Evolutionary conservation across 495 filamentous ascomycete genomes (phyloP).

Genomic region (Aspergillus nanangensis): DNA sequence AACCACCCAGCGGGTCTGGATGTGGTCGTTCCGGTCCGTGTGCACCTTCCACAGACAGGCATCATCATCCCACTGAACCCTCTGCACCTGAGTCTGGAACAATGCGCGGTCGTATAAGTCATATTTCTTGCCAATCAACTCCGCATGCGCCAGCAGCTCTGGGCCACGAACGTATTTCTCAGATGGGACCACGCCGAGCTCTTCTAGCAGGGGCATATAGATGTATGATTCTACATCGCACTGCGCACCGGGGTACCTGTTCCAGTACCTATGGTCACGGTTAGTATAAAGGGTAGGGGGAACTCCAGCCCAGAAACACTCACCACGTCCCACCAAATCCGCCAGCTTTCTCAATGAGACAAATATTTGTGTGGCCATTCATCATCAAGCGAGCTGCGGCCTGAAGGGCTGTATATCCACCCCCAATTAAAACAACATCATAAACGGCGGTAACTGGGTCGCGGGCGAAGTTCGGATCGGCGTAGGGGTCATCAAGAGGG

Average conservation of each 20-base stretch:
- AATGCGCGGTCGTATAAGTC: slow-evolving; percentile 1
- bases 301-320: neutral
- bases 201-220: slow-evolving; percentile 53
- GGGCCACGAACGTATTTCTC: slow-evolving; percentile 20
- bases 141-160: slow-evolving; percentile 23
- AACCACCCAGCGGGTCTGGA: slow-evolving; percentile 1
- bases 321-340: slow-evolving; percentile 50
- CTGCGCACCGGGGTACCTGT: slow-evolving; percentile 29
- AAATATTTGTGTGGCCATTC: neutral
- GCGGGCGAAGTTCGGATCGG: neutral
- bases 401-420: neutral
- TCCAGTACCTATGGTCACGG: slow-evolving; percentile 36
- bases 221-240: slow-evolving; percentile 27
- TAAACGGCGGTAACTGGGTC: neutral
- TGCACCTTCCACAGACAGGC: neutral
- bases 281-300: no score
- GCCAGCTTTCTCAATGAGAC: slow-evolving; percentile 38
- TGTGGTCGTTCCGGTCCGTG: slow-evolving; percentile 1
- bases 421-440: slow-evolving; percentile 2
- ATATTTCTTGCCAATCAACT: slow-evolving; percentile 29
- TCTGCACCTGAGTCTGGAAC: neutral
- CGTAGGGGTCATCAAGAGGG: neutral
- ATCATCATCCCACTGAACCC: neutral
- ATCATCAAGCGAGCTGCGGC: neutral
- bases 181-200: slow-evolving; percentile 52